phyloP scores from a whole-genome alignment of 306 rosid genomes.

The Carpinus fangiana region DNA sequence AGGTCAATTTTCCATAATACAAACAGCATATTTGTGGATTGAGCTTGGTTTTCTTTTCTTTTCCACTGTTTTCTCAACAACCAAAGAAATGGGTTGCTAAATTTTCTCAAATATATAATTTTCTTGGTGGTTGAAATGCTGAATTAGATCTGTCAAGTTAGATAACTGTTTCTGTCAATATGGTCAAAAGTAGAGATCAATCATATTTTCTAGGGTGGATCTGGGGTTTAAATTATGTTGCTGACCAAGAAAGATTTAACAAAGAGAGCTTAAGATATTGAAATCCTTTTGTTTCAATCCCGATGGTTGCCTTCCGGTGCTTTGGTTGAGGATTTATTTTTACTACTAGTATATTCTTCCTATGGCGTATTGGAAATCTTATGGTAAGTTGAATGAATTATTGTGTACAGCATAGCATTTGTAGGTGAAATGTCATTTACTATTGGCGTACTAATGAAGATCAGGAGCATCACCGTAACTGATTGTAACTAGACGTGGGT shows the following conservation, averaged over 20 bases:
- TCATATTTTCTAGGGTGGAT: not conserved
- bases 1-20: not conserved
- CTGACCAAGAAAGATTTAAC: not conserved
- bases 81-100: not conserved
- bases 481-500: not conserved
- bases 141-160: not conserved
- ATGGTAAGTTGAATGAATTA: not conserved
- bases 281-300: not conserved
- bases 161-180: not conserved
- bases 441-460: not conserved
- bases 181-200: not conserved
- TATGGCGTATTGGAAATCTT: not conserved
- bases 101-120: not conserved
- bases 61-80: not conserved
- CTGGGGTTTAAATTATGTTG: not conserved
- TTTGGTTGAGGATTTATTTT: not conserved
- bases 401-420: not conserved
- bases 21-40: not conserved
- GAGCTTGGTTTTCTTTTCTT: not conserved
- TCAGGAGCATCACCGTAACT: not conserved
- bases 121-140: not conserved
- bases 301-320: not conserved
- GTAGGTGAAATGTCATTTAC: not conserved
- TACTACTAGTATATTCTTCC: not conserved
- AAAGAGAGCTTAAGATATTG: not conserved